Base-by-base conservation (phyloP, 1,139 yeast species). In the Nakaseomyces sp. region DNA sequence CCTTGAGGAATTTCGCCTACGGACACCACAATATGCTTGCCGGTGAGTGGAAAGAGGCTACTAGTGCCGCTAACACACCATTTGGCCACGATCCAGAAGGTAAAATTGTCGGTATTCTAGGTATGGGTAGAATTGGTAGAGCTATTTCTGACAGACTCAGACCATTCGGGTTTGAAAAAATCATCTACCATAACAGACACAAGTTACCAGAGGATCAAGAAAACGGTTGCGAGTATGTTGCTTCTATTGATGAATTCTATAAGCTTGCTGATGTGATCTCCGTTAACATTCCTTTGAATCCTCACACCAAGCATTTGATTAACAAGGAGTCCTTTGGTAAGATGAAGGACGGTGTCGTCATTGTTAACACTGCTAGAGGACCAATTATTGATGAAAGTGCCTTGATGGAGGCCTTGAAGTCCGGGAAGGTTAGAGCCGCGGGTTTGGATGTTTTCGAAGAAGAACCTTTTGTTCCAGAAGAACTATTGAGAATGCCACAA, bases 371-470 rank as follows among this genome's bases (percentile, higher is more conserved):
- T 20, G 85, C 88, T 5, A 71, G 89, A 56, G 89, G 89, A 26
- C 81, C 83, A 12, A 77, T 84, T 25, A 77, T 84, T 50, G 81
- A 83, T 56, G 91, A 84, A 56, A 56, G 63, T 9, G 81, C 80
- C 6, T 64, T 88, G 47, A 73, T 79, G 8, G 71, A 70, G 17
- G 77, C 79, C 10, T 70, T 88, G 55, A 76, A 81, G 54, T 62
- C 70, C 1, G 93, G 94, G 17, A 79, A 84, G 55, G 74, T 88
- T 36, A 78, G 81, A 36, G 67, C 81, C 10, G 84, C 80, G 50
- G 95, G 91, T 13, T 64, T 88, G 35, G 96, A 88, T 61, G 96
- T 88, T 28, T 83, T 77, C 64, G 95, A 86, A 60, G 67, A 72
- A 52, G 96, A 89, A 66, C 97, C 97, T 6, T 55, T 76, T 50